A percentile compares a stretch with the other conserved stretches of the same genome.
These are phyloP conservation scores for Aspergillus intermedius DNA, from an alignment of 2,329 filamentous ascomycete genomes.

Conservation along the genomic window DNA sequence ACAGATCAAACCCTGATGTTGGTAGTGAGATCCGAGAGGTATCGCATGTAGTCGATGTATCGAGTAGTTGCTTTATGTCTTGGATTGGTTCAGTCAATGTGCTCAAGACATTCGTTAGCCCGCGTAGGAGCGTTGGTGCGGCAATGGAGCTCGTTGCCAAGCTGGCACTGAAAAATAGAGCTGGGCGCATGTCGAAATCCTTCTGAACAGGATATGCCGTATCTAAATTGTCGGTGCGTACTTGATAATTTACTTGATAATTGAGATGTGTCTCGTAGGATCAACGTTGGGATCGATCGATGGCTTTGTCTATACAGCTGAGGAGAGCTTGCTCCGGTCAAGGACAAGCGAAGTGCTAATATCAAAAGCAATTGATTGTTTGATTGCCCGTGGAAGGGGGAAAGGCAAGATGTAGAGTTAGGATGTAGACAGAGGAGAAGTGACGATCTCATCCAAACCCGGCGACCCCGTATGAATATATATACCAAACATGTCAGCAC, in stretches of 20 bases:
- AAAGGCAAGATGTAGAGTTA: no score
- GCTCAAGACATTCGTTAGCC: conserved; percentile 34
- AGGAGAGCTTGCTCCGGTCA: no score
- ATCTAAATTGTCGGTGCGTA: no score
- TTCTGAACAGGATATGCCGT: background rate
- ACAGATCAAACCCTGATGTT: conserved; percentile 53
- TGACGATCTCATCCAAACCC: background rate
- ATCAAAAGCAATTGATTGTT: no score
- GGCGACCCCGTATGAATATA: background rate
- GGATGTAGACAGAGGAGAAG: conserved; percentile 1
- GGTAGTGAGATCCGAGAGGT: conserved; percentile 29
- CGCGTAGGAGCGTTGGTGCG: conserved; percentile 30
- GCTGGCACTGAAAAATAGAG: conserved; percentile 21
- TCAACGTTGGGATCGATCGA: no score
- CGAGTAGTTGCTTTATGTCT: conserved; percentile 13
- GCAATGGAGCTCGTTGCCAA: conserved; percentile 28
- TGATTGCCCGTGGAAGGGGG: no score
- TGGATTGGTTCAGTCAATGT: conserved; percentile 36
- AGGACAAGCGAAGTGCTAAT: no score
- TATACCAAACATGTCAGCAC: background rate
- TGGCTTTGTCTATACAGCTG: no score
- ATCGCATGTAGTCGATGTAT: conserved; percentile 25
- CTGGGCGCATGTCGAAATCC: conserved; percentile 14
- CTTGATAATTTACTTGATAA: no score
- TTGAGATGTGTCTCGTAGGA: no score